Conservation (phyloP, 768 basidiomycete species). For the Lactifluus echinatus region DNA sequence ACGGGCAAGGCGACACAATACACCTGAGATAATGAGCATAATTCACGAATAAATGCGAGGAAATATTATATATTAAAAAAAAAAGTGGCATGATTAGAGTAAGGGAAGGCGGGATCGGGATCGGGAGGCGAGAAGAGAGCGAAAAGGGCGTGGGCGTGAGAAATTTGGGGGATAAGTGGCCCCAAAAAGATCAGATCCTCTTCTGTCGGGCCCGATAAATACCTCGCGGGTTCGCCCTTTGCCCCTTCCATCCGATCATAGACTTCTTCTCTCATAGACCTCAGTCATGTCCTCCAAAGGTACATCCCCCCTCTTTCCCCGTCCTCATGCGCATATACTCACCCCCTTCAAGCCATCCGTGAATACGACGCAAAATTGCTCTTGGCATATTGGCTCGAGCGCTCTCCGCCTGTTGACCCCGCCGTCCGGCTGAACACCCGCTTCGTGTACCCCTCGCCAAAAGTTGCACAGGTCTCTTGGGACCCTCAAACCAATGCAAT, state of each 20-base stretch:
- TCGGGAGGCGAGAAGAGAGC: constrained; percentile 5
- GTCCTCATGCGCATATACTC: constrained; percentile 6
- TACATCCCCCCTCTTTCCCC: neutral
- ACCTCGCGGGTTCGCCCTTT: neutral
- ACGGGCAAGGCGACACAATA: no score
- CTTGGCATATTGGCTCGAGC: constrained; percentile 93
- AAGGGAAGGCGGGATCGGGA: neutral
- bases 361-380: constrained; percentile 99
- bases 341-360: constrained; percentile 55
- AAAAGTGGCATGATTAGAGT: neutral
- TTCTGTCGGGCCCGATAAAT: constrained; percentile 13
- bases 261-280: neutral
- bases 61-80: no score
- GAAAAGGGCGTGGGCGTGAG: constrained; percentile 17
- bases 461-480: constrained; percentile 86
- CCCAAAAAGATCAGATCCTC: neutral
- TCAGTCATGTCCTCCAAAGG: constrained; percentile 21
- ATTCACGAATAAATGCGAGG: no score
- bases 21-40: neutral
- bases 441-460: constrained; percentile 56
- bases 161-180: constrained; percentile 20
- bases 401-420: constrained; percentile 71
- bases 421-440: constrained; percentile 45
- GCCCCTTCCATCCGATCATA: neutral
- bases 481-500: constrained; percentile 58